Evolutionary conservation across 2,329 filamentous ascomycete genomes (phyloP).

Genomic region (Aspergillus fructus): DNA sequence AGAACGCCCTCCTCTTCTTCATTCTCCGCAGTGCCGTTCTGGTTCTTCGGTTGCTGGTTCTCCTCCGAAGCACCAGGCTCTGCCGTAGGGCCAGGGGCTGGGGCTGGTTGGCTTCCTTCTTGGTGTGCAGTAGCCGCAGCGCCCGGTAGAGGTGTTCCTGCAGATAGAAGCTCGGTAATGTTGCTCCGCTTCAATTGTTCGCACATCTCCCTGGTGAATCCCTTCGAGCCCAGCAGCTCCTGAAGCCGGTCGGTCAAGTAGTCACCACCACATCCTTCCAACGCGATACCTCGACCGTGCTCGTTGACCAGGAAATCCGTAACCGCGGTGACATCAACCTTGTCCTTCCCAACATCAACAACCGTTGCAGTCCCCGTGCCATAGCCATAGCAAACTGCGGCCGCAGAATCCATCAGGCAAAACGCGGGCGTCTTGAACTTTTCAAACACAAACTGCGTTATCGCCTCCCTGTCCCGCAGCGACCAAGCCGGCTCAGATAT

Average conservation of each 20-base stretch:
- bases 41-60: constrained; percentile 57
- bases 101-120: constrained; percentile 47
- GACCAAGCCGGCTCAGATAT: constrained; percentile 91
- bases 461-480: constrained; percentile 77
- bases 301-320: constrained; percentile 77
- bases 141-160: constrained; percentile 55
- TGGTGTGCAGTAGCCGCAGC: constrained; percentile 42
- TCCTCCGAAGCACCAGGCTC: constrained; percentile 53
- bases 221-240: constrained; percentile 61
- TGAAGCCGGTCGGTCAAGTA: constrained; percentile 75
- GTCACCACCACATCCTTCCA: constrained; percentile 76
- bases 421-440: constrained; percentile 94
- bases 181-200: constrained; percentile 64
- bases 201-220: constrained; percentile 62
- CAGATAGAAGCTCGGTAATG: constrained; percentile 62
- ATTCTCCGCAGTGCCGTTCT: constrained; percentile 50
- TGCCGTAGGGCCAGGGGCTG: constrained; percentile 57
- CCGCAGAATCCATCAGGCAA: constrained; percentile 82
- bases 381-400: constrained; percentile 79
- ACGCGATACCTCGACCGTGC: constrained; percentile 60
- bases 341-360: constrained; percentile 86
- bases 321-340: constrained; percentile 89
- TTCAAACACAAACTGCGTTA: constrained; percentile 95
- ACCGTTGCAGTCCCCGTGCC: constrained; percentile 79
- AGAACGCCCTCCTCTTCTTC: constrained; percentile 63